phyloP scores from a whole-genome alignment of 305 asterid species.

The Fraxinus angustifolia region DNA sequence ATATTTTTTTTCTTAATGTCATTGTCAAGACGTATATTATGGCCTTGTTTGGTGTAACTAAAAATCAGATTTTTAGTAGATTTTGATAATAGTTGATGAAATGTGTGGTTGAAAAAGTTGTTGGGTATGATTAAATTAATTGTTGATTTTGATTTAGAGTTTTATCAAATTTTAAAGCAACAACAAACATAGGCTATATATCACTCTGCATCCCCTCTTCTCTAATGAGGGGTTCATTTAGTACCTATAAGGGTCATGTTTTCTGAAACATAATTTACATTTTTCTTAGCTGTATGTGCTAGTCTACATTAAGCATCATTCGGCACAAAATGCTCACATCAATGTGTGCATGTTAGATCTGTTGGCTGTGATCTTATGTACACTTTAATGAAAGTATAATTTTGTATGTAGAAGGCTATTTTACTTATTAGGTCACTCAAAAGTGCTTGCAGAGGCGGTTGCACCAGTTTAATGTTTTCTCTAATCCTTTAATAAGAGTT shows the following conservation, averaged over 20 bases:
- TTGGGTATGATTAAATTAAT: neutral
- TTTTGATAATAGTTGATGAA: neutral
- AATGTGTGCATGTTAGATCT: neutral
- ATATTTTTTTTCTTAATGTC: neutral
- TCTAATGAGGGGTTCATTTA: neutral
- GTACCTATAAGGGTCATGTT: neutral
- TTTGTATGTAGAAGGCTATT: slow-evolving; percentile 1
- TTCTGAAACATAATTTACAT: neutral
- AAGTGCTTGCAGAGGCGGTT: slow-evolving; percentile 13
- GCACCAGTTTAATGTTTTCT: neutral
- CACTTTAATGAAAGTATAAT: neutral
- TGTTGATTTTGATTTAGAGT: neutral
- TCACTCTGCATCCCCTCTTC: neutral
- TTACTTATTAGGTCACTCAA: neutral
- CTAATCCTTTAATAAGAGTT: neutral
- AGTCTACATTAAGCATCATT: neutral
- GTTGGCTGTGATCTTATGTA: neutral
- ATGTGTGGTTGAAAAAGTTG: neutral
- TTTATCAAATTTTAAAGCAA: neutral
- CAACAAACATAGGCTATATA: neutral
- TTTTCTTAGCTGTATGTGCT: neutral
- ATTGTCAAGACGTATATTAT: neutral
- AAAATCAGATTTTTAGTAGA: neutral
- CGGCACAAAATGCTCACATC: neutral
- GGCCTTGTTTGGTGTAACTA: neutral